phyloP scores from a whole-genome alignment of 768 basidiomycete genomes.

The Podaxis sp. region DNA sequence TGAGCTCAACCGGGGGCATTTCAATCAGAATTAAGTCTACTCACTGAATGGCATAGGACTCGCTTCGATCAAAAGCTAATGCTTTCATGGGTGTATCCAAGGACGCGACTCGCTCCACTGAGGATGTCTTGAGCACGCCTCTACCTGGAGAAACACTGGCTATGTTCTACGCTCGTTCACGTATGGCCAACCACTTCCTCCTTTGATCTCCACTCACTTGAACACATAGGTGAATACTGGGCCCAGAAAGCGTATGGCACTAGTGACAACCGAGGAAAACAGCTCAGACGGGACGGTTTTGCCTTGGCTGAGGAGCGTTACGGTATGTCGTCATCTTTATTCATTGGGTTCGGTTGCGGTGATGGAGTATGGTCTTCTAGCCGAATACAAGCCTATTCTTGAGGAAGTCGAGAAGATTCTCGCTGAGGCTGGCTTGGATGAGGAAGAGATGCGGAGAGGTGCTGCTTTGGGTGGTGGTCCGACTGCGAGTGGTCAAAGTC shows the following conservation, averaged over 20 bases:
- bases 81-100: slow-evolving; percentile 62
- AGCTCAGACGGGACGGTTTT: slow-evolving; percentile 77
- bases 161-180: slow-evolving; percentile 78
- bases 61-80: slow-evolving; percentile 34
- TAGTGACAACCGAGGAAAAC: slow-evolving; percentile 73
- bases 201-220: neutral
- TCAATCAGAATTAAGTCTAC: neutral
- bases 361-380: slow-evolving; percentile 32
- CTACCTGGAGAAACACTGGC: slow-evolving; percentile 83
- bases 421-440: slow-evolving; percentile 81
- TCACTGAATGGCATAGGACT: slow-evolving; percentile 23
- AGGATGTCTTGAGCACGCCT: slow-evolving; percentile 75
- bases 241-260: slow-evolving; percentile 62
- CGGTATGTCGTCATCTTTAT: slow-evolving; percentile 39
- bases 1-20: neutral
- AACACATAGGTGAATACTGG: slow-evolving; percentile 72
- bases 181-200: slow-evolving; percentile 39
- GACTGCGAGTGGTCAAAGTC: slow-evolving; percentile 46
- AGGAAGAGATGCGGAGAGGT: slow-evolving; percentile 71
- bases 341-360: neutral
- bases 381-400: slow-evolving; percentile 78
- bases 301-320: slow-evolving; percentile 72
- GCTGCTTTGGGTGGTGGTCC: slow-evolving; percentile 42
- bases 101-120: slow-evolving; percentile 56
- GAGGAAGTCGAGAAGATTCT: slow-evolving; percentile 83